These are phyloP conservation scores for Colletotrichum sp. DNA, from an alignment of 2,329 filamentous ascomycete genomes.

Conservation along the genomic window DNA sequence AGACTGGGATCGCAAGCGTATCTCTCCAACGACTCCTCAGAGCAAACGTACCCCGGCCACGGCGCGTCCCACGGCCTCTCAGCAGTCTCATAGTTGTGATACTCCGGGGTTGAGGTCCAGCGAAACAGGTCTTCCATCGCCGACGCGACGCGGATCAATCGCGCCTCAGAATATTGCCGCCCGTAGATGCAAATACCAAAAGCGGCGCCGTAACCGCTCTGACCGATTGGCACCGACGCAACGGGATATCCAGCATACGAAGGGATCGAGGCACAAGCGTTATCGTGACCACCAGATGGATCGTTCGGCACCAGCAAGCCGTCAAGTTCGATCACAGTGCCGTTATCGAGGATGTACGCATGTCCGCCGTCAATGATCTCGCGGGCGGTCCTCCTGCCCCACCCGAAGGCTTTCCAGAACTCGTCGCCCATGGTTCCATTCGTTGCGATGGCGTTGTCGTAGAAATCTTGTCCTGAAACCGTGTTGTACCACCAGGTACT, in stretches of 20 bases:
- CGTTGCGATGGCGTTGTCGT: conserved; percentile 6
- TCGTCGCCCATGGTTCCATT: conserved; percentile 6
- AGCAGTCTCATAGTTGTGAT: not conserved
- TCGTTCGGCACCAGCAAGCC: conserved; percentile 12
- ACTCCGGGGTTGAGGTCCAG: not conserved
- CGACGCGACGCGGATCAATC: not conserved
- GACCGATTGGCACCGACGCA: not conserved
- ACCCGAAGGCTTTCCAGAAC: conserved; percentile 16
- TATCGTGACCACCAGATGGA: not conserved
- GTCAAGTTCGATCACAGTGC: not conserved
- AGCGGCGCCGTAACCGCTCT: not conserved
- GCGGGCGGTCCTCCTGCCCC: conserved; percentile 8
- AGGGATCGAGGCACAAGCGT: conserved; percentile 2
- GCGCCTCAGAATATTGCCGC: not conserved
- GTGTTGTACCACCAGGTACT: conserved; percentile 24
- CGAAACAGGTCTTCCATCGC: not conserved
- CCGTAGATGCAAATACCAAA: not conserved
- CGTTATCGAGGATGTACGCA: not conserved
- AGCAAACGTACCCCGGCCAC: conserved; percentile 10
- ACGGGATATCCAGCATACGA: conserved; percentile 12
- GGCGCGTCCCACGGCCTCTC: conserved; percentile 1
- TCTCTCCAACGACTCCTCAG: not conserved
- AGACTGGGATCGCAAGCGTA: conserved; percentile 16
- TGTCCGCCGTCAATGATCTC: conserved; percentile 13
- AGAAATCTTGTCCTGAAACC: conserved; percentile 17